Evolutionary conservation across 176 grass and related monocot species (phyloP), one percentile per base, ranked within the genome.

Genomic region (Oryza rufipogon): DNA sequence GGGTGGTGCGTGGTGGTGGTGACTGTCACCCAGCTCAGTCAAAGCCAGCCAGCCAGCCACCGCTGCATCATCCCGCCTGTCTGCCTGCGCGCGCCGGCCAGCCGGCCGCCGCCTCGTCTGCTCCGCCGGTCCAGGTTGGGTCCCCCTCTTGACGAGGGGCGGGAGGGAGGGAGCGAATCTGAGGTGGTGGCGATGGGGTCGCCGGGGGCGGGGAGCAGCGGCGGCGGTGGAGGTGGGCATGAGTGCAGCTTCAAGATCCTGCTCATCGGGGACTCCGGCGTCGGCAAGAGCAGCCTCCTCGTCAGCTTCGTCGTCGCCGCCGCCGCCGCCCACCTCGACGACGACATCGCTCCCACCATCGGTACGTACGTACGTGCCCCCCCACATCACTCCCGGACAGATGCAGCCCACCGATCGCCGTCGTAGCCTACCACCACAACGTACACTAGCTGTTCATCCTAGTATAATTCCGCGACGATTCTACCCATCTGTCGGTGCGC

Each of bases 251-350:
- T 98, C 85, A 98, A 98, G 83, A 90, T 93, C 71, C 91, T 98
- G 15, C 83, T 98, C 64, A 95, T 98, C 74, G 96, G 96, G 67
- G 96, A 98, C 70, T 98, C 96, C 25, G 91, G 66, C 19, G 96
- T 98, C 73, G 96, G 96, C 61, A 98, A 98, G 93, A 98, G 96
- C 84, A 98, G 93, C 85, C 87, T 98, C 42, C 91, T 98, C 71
- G 85, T 93, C 73, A 93, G 93, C 82, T 98, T 98, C 87, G 92
- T 95, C 34, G 34, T 36, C 34, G 34, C 34, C 34, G 34, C 30
- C 76, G 85, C 89, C 72, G 84, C 89, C 6, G 77, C 90, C 46
- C 74, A 87, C 26, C 75, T 85, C 48, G 87, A 87, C 49, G 73
- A 80, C 83, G 90, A 95, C 80, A 85, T 93, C 77, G 83, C 93